Percentiles rank a stretch among this genome's conserved stretches.
phyloP scores from a whole-genome alignment of 148 eudicot genomes.

The Heliamphora exappendiculata region DNA sequence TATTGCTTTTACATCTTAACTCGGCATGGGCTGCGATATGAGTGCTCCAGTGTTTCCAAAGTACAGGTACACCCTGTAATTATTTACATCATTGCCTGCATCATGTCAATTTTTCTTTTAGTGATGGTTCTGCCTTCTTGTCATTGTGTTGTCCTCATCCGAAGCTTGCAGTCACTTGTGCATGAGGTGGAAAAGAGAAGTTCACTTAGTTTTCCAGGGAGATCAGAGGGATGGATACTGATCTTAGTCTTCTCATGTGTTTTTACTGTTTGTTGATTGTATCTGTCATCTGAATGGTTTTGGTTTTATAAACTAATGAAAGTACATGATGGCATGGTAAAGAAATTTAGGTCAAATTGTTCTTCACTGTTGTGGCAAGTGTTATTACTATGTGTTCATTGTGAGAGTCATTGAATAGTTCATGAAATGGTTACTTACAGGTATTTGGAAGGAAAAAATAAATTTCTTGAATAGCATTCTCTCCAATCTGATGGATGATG shows the following conservation, averaged over 20 bases:
- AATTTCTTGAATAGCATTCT: not conserved
- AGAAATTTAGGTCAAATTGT: not conserved
- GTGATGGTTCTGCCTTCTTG: not conserved
- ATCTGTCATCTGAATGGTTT: not conserved
- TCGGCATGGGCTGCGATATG: conserved; percentile 64
- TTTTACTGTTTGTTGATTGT: not conserved
- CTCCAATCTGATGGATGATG: not conserved
- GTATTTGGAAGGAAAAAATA: not conserved
- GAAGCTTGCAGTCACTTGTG: not conserved
- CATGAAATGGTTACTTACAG: not conserved
- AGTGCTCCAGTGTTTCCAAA: conserved; percentile 68
- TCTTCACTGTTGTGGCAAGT: not conserved
- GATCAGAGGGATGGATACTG: not conserved
- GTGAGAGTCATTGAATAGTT: not conserved
- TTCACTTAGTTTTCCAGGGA: not conserved
- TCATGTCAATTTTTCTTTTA: not conserved
- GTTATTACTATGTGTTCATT: not conserved
- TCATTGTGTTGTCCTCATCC: not conserved
- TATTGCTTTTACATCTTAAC: conserved; percentile 74
- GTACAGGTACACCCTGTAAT: conserved; percentile 43
- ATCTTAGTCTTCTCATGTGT: not conserved
- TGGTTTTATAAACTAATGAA: not conserved
- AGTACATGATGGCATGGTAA: not conserved
- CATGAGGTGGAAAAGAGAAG: not conserved
- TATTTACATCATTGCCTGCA: too few species aligned